Evolutionary conservation across 1,284 basidiomycete species (phyloP).

Genomic region (Puccinia triticina): DNA sequence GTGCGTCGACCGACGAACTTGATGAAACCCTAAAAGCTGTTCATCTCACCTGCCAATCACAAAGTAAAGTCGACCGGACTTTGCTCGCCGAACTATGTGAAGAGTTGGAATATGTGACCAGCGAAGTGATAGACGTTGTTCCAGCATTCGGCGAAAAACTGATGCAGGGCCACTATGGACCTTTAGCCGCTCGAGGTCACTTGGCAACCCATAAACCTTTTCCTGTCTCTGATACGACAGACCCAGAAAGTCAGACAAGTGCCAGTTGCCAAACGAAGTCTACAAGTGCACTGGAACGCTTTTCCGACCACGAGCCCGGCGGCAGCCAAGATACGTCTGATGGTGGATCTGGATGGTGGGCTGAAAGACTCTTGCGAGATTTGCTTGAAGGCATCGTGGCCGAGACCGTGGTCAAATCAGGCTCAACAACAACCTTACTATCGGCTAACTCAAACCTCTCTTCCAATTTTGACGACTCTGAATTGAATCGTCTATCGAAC

Average conservation of each 20-base stretch:
- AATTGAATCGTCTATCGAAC: conserved; percentile 15
- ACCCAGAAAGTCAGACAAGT: not conserved
- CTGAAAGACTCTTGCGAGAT: conserved; percentile 46
- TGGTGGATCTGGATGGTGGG: conserved; percentile 44
- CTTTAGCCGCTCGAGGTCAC: conserved; percentile 27
- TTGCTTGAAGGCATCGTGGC: conserved; percentile 46
- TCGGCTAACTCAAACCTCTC: not conserved
- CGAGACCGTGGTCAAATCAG: conserved; percentile 40
- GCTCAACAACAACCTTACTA: conserved; percentile 8
- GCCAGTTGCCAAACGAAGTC: not conserved
- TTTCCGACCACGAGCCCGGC: conserved; percentile 39
- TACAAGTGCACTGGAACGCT: conserved; percentile 21
- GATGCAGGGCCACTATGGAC: conserved; percentile 48
- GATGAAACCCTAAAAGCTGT: not conserved
- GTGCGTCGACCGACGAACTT: not conserved
- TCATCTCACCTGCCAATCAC: conserved; percentile 16
- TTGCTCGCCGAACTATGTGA: conserved; percentile 47
- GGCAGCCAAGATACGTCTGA: conserved; percentile 34
- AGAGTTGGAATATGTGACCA: conserved; percentile 46
- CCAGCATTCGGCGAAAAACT: conserved; percentile 49
- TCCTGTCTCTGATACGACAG: not conserved
- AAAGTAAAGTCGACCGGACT: conserved; percentile 2
- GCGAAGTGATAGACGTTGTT: conserved; percentile 46
- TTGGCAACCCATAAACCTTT: not conserved
- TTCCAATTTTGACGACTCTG: not conserved